Evolutionary conservation across 139 green algal species (phyloP), one percentile per base, ranked within the genome.

Genomic region (Gonium pectorale): DNA sequence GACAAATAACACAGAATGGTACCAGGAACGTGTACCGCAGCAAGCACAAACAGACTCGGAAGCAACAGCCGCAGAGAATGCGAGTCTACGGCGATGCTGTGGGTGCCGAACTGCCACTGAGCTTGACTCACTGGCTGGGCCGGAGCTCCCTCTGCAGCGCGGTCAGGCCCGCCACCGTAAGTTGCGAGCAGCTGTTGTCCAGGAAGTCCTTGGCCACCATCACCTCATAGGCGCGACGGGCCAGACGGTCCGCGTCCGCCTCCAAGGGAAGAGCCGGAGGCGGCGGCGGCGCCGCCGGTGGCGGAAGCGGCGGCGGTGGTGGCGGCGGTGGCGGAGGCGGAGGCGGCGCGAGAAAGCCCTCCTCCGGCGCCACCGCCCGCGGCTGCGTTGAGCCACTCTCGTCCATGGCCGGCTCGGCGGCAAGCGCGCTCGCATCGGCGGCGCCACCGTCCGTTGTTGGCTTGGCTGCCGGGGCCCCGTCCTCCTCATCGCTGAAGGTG

Each of bases 111-210:
- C n/a, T n/a, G n/a, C n/a, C n/a, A n/a, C n/a, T n/a, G n/a, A n/a
- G n/a, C n/a, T n/a, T n/a, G n/a, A 51, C 96, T 78, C 98, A 90
- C 89, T 98, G 85, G 66, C 92, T 84, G 22, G 96, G 92, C 40
- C 87, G 70, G 44, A 98, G 68, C 0, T 41, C 67, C 17, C 88
- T 68, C 22, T 84, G 79, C 63, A 98, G 90, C 22, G 54, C 59
- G 22, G 9, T 29, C 51, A 99, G 89, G 26, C 97, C 97, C 63
- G 91, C 79, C 13, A 87, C 73, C 0, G 97, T 99, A 31, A 99
- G 92, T 92, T 99, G 97, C 46, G 67, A 95, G 85, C 92, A 93
- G 56, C 86, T 94, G 33, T 49, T 29, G 24, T 97, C 91, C 84
- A 99, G 82, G 77, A 98, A 99, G 24, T 93, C 88, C n/a, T 87